These are phyloP conservation scores for Volvox reticuliferus DNA, from an alignment of 139 green algal genomes.

Conservation along the genomic window DNA sequence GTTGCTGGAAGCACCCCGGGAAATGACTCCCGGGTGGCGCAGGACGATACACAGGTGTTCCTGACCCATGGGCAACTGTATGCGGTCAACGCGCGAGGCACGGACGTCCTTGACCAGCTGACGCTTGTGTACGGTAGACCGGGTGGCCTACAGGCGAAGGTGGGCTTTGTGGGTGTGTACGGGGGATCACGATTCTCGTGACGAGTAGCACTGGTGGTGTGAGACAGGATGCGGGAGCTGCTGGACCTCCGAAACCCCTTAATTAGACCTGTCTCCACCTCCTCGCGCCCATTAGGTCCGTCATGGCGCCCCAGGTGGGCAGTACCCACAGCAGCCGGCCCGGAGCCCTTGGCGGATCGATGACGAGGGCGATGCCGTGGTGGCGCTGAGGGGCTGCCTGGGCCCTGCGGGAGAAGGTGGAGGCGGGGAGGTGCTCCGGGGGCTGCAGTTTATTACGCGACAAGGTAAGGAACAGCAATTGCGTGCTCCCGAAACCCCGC, in stretches of 20 bases:
- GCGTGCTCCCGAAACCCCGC: no score
- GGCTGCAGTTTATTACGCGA: conserved; percentile 5
- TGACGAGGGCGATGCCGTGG: neutral
- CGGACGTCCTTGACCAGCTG: neutral
- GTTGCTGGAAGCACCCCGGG: neutral
- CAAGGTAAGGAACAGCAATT: neutral
- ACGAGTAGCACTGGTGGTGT: no score
- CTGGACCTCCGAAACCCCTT: neutral
- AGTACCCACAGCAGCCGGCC: neutral
- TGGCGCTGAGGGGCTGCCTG: neutral
- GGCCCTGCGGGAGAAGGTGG: neutral
- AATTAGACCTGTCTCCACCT: neutral
- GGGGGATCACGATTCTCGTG: no score
- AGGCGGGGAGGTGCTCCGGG: neutral
- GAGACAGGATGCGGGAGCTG: no score
- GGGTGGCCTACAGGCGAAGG: conserved; percentile 1
- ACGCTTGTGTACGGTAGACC: conserved; percentile 29
- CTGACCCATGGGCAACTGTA: conserved; percentile 3
- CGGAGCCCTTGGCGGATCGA: neutral
- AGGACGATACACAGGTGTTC: conserved; percentile 26
- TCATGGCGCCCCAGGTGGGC: neutral
- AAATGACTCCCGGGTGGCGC: neutral
- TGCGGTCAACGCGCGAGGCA: conserved; percentile 1
- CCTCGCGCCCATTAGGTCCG: neutral
- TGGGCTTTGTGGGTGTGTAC: neutral